Conservation (phyloP, 129 eudicot species). For the Ambrosia artemisiifolia region DNA sequence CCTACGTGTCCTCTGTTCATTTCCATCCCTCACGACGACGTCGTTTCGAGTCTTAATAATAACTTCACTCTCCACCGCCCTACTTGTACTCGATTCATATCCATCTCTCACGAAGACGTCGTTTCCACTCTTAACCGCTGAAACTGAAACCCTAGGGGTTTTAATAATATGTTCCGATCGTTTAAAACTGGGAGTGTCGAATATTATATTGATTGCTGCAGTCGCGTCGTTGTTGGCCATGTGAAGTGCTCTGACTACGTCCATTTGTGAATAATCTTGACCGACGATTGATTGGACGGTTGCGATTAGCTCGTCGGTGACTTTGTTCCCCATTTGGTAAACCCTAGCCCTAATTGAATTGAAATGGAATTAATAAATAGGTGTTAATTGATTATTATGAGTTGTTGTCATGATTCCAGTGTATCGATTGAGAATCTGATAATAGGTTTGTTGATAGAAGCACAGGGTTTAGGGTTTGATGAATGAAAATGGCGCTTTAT, state of each 20-base stretch:
- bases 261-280: slow-evolving; percentile 70
- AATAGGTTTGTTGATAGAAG: background rate
- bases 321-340: slow-evolving; percentile 63
- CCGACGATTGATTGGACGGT: slow-evolving; percentile 75
- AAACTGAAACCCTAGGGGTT: slow-evolving; percentile 33
- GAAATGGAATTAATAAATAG: background rate
- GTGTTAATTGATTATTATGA: background rate
- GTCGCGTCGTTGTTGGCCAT: slow-evolving; percentile 88
- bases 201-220: slow-evolving; percentile 84
- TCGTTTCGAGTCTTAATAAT: background rate
- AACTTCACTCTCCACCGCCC: slow-evolving; percentile 2
- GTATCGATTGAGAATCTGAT: background rate
- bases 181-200: slow-evolving; percentile 71
- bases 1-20: slow-evolving; percentile 11
- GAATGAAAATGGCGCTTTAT: slow-evolving; percentile 13
- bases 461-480: slow-evolving; percentile 24
- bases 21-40: no score
- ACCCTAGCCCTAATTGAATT: slow-evolving; percentile 38
- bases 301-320: slow-evolving; percentile 55
- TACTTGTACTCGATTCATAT: no score
- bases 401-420: background rate
- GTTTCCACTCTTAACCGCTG: no score
- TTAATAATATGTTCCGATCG: slow-evolving; percentile 38
- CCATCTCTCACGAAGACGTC: no score
- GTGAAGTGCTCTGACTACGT: slow-evolving; percentile 92